Evolutionary conservation across 2,329 filamentous ascomycete species (phyloP).

Genomic region (Atkinsonella hypoxylon): DNA sequence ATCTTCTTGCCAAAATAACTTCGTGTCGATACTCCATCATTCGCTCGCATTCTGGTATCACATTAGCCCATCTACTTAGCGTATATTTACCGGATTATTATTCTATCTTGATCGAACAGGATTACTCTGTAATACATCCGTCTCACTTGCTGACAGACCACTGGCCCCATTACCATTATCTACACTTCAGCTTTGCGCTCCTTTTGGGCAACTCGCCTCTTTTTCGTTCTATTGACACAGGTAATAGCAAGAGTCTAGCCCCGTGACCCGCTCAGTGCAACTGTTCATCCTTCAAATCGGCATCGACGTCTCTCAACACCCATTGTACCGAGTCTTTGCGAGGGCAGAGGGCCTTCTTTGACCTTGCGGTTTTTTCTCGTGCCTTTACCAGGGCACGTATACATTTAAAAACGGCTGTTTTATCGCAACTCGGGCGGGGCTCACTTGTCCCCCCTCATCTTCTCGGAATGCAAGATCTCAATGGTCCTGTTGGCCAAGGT

Average conservation of each 20-base stretch:
- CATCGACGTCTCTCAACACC: neutral
- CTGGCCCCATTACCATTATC: neutral
- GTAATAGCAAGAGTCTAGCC: neutral
- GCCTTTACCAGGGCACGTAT: constrained; percentile 42
- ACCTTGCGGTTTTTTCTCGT: constrained; percentile 20
- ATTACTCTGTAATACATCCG: neutral
- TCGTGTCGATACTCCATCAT: neutral
- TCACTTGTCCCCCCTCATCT: constrained; percentile 76
- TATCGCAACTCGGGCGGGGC: constrained; percentile 70
- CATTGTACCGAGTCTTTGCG: neutral
- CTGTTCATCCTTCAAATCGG: neutral
- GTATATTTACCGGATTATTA: neutral
- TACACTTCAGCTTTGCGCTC: neutral
- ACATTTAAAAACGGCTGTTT: constrained; percentile 68
- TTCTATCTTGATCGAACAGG: neutral
- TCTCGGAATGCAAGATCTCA: constrained; percentile 85
- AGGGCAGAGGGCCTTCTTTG: neutral
- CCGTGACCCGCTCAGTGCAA: neutral
- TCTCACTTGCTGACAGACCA: neutral
- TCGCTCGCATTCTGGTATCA: neutral
- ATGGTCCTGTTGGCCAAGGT: constrained; percentile 41
- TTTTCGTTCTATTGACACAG: neutral
- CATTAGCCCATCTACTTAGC: neutral
- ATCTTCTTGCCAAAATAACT: neutral
- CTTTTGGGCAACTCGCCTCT: neutral